Evolutionary conservation across 1,139 yeast species (phyloP).

Genomic region (Saccharomyces uvarum): DNA sequence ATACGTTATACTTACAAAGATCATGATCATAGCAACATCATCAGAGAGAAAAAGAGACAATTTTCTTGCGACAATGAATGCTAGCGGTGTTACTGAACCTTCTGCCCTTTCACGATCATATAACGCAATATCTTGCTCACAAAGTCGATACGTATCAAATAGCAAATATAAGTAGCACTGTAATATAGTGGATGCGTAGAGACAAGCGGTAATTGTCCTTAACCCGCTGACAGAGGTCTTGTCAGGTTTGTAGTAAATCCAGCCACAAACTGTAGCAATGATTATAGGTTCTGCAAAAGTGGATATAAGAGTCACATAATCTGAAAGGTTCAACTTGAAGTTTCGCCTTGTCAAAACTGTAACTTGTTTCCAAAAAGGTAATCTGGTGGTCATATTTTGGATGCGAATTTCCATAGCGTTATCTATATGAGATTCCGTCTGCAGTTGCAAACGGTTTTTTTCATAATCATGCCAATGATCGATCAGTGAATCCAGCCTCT

Average conservation of each 20-base stretch:
- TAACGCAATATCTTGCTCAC: slow-evolving; percentile 57
- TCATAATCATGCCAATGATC: slow-evolving; percentile 41
- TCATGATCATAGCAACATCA: slow-evolving; percentile 56
- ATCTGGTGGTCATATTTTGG: slow-evolving; percentile 25
- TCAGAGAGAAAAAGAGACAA: slow-evolving; percentile 60
- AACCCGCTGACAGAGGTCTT: slow-evolving; percentile 54
- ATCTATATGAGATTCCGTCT: neutral
- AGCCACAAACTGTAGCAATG: slow-evolving; percentile 59
- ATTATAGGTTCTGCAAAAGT: slow-evolving; percentile 48
- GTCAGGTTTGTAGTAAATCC: slow-evolving; percentile 67
- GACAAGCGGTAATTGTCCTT: slow-evolving; percentile 53
- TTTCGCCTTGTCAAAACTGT: slow-evolving; percentile 50
- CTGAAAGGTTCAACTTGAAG: slow-evolving; percentile 49
- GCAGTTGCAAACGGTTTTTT: slow-evolving; percentile 8
- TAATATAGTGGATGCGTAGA: slow-evolving; percentile 58
- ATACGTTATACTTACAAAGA: slow-evolving; percentile 55
- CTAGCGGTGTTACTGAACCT: slow-evolving; percentile 46
- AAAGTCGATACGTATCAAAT: slow-evolving; percentile 67
- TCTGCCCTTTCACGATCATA: slow-evolving; percentile 73
- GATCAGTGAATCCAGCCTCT: slow-evolving; percentile 42
- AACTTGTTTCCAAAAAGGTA: slow-evolving; percentile 45
- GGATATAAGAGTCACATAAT: slow-evolving; percentile 48
- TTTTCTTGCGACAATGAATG: slow-evolving; percentile 62
- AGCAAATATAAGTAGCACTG: slow-evolving; percentile 64
- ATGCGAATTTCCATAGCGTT: slow-evolving; percentile 12